Percentiles rank a stretch among this genome's conserved stretches.
These are phyloP conservation scores for Phytophthora pistaciae DNA, from an alignment of 352 stramenopile genomes.

Conservation along the genomic window DNA sequence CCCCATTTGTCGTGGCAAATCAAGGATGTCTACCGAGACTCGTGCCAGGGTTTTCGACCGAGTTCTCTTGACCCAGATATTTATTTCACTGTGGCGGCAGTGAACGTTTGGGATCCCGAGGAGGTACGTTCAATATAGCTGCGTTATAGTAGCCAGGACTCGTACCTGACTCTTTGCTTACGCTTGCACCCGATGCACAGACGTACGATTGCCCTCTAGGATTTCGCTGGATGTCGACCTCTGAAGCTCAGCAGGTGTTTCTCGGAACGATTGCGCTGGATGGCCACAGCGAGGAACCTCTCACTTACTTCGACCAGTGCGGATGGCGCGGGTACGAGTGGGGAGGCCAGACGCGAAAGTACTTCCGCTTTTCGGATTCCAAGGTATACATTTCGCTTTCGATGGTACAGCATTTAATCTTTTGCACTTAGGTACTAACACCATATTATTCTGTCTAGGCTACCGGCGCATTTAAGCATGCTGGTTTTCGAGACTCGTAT, in stretches of 20 bases:
- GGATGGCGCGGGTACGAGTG: conserved; percentile 86
- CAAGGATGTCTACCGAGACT: conserved; percentile 48
- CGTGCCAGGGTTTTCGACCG: conserved; percentile 75
- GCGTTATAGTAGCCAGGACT: neutral
- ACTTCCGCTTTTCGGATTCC: conserved; percentile 92
- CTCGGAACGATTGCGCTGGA: conserved; percentile 40
- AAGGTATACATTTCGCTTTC: conserved; percentile 22
- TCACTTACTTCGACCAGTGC: conserved; percentile 88
- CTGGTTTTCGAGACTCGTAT: conserved; percentile 79
- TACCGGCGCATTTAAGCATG: conserved; percentile 88
- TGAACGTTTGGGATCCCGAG: conserved; percentile 67
- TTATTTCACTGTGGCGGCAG: conserved; percentile 76
- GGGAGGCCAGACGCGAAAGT: conserved; percentile 59
- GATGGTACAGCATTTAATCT: neutral
- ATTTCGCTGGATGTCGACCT: conserved; percentile 86
- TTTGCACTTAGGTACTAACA: neutral
- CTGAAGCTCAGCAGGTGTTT: conserved; percentile 62
- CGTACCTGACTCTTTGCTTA: neutral
- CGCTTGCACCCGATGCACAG: conserved; percentile 9
- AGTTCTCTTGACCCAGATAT: conserved; percentile 64
- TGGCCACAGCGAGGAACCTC: conserved; percentile 37
- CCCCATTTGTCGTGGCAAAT: conserved; percentile 76
- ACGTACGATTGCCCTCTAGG: conserved; percentile 89
- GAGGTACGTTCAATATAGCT: conserved; percentile 35
- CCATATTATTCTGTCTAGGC: conserved; percentile 23